A percentile compares a stretch with the other conserved stretches of the same genome.
phyloP scores from a whole-genome alignment of 2,329 filamentous ascomycete species.

The Exophiala sideris region DNA sequence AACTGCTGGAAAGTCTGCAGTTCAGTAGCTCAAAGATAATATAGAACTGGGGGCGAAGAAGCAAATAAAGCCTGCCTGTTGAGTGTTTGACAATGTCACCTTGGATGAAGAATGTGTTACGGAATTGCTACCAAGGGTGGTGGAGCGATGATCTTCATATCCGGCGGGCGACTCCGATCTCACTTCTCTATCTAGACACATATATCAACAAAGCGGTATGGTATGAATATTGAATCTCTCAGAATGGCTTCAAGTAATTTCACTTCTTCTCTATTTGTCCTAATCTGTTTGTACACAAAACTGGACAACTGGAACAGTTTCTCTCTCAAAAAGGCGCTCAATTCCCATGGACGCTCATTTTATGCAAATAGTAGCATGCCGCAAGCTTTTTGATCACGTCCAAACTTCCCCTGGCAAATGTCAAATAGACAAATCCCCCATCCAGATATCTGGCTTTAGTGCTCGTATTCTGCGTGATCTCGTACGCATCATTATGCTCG shows the following conservation, averaged over 20 bases:
- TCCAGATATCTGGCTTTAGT: neutral
- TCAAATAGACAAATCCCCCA: neutral
- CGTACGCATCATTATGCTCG: slow-evolving; percentile 18
- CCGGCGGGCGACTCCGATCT: neutral
- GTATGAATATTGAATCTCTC: neutral
- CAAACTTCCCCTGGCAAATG: neutral
- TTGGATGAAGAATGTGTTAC: neutral
- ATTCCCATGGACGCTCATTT: slow-evolving; percentile 1
- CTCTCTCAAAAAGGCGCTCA: slow-evolving; percentile 1
- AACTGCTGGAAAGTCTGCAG: too few relatives aligned
- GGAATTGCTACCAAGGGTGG: neutral
- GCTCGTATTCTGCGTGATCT: slow-evolving; percentile 19
- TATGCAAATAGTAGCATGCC: slow-evolving; percentile 1
- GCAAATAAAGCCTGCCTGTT: too few relatives aligned
- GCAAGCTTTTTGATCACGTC: neutral
- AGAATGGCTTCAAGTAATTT: neutral
- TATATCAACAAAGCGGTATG: neutral
- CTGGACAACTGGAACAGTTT: neutral
- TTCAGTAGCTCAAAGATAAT: too few relatives aligned
- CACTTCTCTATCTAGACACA: neutral
- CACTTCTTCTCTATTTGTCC: neutral
- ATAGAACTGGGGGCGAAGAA: too few relatives aligned
- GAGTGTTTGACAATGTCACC: too few relatives aligned
- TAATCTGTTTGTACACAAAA: slow-evolving; percentile 3
- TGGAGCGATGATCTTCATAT: neutral